A percentile compares a stretch with the other conserved stretches of the same genome.
phyloP scores from a whole-genome alignment of 1,139 yeast species.

The Blastobotrys niveus region DNA sequence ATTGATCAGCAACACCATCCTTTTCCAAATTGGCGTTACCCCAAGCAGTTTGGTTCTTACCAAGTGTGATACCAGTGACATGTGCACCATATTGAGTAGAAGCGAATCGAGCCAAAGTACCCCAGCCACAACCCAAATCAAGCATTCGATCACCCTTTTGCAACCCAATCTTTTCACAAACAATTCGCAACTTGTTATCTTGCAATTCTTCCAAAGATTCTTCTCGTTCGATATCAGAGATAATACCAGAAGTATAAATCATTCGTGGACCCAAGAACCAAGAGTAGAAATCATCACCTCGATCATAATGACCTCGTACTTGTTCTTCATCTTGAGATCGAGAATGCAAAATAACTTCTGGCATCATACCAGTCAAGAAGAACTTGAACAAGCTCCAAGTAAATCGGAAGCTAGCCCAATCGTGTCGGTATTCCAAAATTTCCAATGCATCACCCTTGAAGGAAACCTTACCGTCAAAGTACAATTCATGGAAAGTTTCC shows the following conservation, averaged over 20 bases:
- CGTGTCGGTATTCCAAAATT: conserved; percentile 78
- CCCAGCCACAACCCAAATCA: conserved; percentile 96
- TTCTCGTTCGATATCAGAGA: conserved; percentile 62
- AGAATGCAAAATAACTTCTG: conserved; percentile 88
- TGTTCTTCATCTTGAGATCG: conserved; percentile 95
- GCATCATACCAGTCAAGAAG: conserved; percentile 84
- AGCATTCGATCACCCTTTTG: conserved; percentile 66
- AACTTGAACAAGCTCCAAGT: conserved; percentile 72
- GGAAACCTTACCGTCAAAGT: conserved; percentile 75
- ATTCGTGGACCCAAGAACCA: conserved; percentile 94
- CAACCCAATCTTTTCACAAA: conserved; percentile 80
- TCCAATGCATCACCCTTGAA: conserved; percentile 88
- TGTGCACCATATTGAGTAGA: conserved; percentile 78
- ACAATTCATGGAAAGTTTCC: conserved; percentile 88
- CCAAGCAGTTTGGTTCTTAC: conserved; percentile 87
- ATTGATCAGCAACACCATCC: conserved; percentile 67
- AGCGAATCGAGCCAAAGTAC: conserved; percentile 81
- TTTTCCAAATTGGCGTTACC: conserved; percentile 66
- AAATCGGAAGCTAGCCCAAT: conserved; percentile 82
- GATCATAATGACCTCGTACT: conserved; percentile 91
- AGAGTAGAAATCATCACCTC: conserved; percentile 92
- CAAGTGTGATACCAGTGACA: conserved; percentile 86
- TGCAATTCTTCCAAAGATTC: conserved; percentile 83
- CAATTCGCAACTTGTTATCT: conserved; percentile 82
- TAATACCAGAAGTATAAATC: conserved; percentile 87